phyloP scores from a whole-genome alignment of 2,329 filamentous ascomycete genomes.

The Colletotrichum australisinense region DNA sequence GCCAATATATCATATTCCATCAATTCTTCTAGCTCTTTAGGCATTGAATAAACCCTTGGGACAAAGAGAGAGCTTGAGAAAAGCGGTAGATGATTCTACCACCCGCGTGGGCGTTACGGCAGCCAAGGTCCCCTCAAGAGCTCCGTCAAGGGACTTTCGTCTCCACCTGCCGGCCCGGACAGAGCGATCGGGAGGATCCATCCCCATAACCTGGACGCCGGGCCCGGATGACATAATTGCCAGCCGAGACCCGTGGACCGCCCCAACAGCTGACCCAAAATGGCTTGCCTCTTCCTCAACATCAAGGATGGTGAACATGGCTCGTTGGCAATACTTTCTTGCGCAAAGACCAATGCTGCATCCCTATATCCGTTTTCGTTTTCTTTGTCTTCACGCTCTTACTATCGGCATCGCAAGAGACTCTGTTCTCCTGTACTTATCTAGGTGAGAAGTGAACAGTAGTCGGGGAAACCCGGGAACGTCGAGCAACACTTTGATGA shows the following conservation, averaged over 20 bases:
- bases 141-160: no score
- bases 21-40: no score
- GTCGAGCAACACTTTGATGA: not conserved
- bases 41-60: no score
- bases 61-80: no score
- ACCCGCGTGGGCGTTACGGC: no score
- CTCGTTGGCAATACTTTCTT: not conserved
- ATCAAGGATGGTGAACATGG: not conserved
- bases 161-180: not conserved
- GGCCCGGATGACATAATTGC: not conserved
- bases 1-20: no score
- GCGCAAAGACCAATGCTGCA: not conserved
- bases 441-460: not conserved
- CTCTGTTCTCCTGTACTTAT: not conserved
- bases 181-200: not conserved
- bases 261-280: fast-evolving
- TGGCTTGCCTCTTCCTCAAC: not conserved
- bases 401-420: not conserved
- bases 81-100: no score
- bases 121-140: no score
- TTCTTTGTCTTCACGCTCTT: no score
- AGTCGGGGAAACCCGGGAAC: not conserved
- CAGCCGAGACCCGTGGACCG: not conserved
- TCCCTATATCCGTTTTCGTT: not conserved
- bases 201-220: not conserved